Evolutionary conservation across 2,329 filamentous ascomycete genomes (phyloP).

Genomic region (Xylaria sp.): DNA sequence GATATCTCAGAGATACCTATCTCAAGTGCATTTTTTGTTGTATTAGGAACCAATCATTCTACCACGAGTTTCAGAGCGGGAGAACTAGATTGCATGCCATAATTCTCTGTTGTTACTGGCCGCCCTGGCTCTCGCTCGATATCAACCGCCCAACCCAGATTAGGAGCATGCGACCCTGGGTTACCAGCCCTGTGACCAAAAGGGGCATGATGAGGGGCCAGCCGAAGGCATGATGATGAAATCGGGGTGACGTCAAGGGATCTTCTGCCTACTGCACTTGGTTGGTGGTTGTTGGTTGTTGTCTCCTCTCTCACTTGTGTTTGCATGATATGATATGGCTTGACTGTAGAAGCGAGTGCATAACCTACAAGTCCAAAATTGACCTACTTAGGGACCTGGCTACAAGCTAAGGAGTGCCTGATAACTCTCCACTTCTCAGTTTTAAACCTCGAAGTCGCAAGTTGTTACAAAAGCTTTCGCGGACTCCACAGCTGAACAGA

Average conservation of each 20-base stretch:
- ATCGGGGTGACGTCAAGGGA: conserved; percentile 33
- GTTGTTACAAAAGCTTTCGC: background rate
- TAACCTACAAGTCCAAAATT: background rate
- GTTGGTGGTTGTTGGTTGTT: background rate
- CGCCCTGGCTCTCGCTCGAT: conserved; percentile 4
- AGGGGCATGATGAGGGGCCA: conserved; percentile 20
- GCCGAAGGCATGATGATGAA: conserved; percentile 9
- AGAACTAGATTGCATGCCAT: conserved; percentile 15
- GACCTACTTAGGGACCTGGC: background rate
- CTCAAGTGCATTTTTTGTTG: conserved; percentile 3
- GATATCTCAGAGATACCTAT: background rate
- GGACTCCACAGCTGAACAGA: background rate
- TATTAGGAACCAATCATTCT: conserved; percentile 37
- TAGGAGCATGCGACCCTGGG: conserved; percentile 3
- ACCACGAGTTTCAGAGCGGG: conserved; percentile 32
- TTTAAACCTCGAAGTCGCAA: background rate
- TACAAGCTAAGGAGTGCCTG: background rate
- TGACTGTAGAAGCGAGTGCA: background rate
- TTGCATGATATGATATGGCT: background rate
- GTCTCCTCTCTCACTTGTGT: background rate
- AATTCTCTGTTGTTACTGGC: conserved; percentile 25
- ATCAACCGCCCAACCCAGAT: conserved; percentile 1
- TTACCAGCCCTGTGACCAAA: conserved; percentile 22
- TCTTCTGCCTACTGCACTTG: background rate
- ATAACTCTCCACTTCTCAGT: background rate